Percentiles rank a stretch among this genome's conserved stretches.
Evolutionary conservation across 2,329 filamentous ascomycete genomes (phyloP).

Genomic region (Neopestalotiopsis sp.): DNA sequence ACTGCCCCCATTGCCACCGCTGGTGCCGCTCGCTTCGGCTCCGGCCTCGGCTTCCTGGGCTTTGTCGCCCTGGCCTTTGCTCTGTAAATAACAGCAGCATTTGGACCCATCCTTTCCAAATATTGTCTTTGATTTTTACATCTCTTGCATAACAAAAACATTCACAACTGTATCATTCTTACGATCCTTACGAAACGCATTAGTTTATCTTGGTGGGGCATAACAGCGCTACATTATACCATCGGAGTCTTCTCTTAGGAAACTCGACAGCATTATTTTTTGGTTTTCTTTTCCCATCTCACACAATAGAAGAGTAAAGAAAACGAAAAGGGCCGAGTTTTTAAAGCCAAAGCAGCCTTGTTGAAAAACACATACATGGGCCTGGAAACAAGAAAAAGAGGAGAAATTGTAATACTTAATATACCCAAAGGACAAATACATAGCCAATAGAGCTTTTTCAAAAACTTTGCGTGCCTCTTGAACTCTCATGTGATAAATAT

Average conservation of each 20-base stretch:
- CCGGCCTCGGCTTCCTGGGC: conserved; percentile 51
- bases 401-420: conserved; percentile 14
- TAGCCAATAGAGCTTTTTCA: conserved; percentile 8
- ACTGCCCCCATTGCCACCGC: conserved; percentile 36
- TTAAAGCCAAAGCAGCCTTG: neutral
- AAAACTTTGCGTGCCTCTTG: neutral
- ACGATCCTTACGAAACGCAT: conserved; percentile 58
- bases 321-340: neutral
- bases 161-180: conserved; percentile 50
- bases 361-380: neutral
- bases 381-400: neutral
- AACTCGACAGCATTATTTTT: neutral
- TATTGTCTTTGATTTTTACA: neutral
- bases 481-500: neutral
- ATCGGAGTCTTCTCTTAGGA: conserved; percentile 2
- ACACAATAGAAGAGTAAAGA: neutral
- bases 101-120: neutral
- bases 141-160: neutral
- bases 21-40: conserved; percentile 40
- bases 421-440: conserved; percentile 14
- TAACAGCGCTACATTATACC: neutral
- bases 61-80: conserved; percentile 50
- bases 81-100: conserved; percentile 43
- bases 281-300: neutral
- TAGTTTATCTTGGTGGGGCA: conserved; percentile 5